These are phyloP conservation scores for Solanum tarijense DNA, from an alignment of 257 asterid species.

Conservation along the genomic window DNA sequence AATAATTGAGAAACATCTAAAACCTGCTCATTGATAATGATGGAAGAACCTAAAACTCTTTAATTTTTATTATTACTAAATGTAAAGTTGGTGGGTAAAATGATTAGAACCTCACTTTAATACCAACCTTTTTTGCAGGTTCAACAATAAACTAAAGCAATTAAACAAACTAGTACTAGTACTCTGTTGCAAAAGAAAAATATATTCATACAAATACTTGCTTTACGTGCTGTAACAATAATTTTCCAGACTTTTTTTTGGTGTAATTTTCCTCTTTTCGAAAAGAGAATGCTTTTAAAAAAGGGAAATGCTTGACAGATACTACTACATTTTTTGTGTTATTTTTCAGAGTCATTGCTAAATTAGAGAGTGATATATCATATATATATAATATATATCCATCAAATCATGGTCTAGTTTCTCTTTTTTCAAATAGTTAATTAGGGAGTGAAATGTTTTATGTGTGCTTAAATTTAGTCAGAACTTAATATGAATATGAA, in stretches of 20 bases:
- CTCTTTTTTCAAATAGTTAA: not conserved
- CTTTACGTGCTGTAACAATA: not conserved
- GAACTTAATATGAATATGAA: not conserved
- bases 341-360: not conserved
- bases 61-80: not conserved
- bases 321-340: not conserved
- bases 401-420: not conserved
- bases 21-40: constrained; percentile 29
- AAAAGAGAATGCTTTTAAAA: not conserved
- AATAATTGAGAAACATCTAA: not conserved
- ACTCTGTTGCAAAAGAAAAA: constrained; percentile 17
- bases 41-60: constrained; percentile 14
- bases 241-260: not conserved
- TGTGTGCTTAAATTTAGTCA: not conserved
- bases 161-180: constrained; percentile 2
- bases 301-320: not conserved
- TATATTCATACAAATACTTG: not conserved
- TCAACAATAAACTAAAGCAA: constrained; percentile 9
- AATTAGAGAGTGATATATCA: not conserved
- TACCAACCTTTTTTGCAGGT: constrained; percentile 21
- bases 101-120: constrained; percentile 32
- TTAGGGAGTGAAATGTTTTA: not conserved
- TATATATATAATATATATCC: not conserved
- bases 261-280: not conserved
- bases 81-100: constrained; percentile 47